Evolutionary conservation across 805 yeast species (phyloP).

Genomic region (Saturnispora halmiae): DNA sequence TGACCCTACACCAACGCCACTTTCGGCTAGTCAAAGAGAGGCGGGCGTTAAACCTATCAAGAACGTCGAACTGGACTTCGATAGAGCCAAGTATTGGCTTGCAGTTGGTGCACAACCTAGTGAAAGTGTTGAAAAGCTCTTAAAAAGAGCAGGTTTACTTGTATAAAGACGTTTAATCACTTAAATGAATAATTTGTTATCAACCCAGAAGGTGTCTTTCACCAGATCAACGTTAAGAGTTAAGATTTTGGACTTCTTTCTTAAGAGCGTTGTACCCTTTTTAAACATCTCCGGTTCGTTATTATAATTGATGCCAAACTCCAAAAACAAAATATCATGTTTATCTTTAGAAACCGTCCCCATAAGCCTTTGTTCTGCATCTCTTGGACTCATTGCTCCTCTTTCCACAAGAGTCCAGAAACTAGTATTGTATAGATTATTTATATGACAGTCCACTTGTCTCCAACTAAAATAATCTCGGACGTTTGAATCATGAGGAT

Average conservation of each 20-base stretch:
- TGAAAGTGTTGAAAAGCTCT: constrained; percentile 64
- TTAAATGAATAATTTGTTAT: constrained; percentile 32
- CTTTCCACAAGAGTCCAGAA: constrained; percentile 78
- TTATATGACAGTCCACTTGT: constrained; percentile 93
- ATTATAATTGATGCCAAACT: constrained; percentile 82
- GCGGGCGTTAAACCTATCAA: constrained; percentile 54
- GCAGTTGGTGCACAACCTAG: constrained; percentile 97
- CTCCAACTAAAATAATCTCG: constrained; percentile 90
- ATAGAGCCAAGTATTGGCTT: constrained; percentile 89
- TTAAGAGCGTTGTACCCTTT: constrained; percentile 64
- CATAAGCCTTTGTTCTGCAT: constrained; percentile 66
- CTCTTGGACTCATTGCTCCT: constrained; percentile 63
- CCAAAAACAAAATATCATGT: constrained; percentile 72
- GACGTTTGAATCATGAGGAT: constrained; percentile 54
- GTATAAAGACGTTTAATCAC: no score
- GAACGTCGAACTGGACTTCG: constrained; percentile 76
- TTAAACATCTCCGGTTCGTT: constrained; percentile 81
- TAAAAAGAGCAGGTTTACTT: constrained; percentile 69
- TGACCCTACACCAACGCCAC: constrained; percentile 70
- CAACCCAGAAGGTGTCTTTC: constrained; percentile 53
- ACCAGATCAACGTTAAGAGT: constrained; percentile 40
- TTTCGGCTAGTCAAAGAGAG: constrained; percentile 51
- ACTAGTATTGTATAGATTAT: constrained; percentile 84
- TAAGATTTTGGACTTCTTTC: constrained; percentile 48
- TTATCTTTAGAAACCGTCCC: constrained; percentile 82